Percentiles rank a stretch among this genome's conserved stretches.
Evolutionary conservation across 148 eudicot species (phyloP).

Genomic region (Chenopodium berlandieri): DNA sequence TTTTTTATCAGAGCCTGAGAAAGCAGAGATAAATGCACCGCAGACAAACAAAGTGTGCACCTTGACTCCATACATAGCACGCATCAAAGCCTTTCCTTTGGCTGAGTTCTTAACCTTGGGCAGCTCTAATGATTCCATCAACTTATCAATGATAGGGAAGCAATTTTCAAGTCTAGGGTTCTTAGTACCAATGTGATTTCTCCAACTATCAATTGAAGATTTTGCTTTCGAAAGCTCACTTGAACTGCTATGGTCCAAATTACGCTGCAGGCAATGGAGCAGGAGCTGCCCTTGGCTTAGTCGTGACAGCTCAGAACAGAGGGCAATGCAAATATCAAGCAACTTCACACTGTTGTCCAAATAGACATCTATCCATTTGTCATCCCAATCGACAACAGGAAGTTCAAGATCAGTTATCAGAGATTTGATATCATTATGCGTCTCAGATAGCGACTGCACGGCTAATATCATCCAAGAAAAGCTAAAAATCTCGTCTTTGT

Average conservation of each 20-base stretch:
- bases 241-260: conserved; percentile 36
- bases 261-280: conserved; percentile 51
- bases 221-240: conserved; percentile 40
- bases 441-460: conserved; percentile 54
- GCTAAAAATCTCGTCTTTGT: conserved; percentile 50
- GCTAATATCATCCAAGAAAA: conserved; percentile 80
- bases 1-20: conserved; percentile 55
- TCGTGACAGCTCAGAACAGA: conserved; percentile 68
- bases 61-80: conserved; percentile 84
- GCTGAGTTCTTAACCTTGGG: conserved; percentile 82
- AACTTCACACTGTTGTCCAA: conserved; percentile 76
- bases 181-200: conserved; percentile 47
- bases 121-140: conserved; percentile 51
- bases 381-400: conserved; percentile 81
- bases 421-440: conserved; percentile 64
- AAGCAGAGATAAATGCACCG: conserved; percentile 56
- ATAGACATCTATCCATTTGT: conserved; percentile 90
- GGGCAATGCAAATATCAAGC: conserved; percentile 74
- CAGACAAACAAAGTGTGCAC: conserved; percentile 62
- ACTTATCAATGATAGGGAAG: conserved; percentile 44
- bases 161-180: conserved; percentile 67
- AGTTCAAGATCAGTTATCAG: conserved; percentile 74
- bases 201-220: conserved; percentile 74
- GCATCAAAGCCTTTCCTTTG: conserved; percentile 85
- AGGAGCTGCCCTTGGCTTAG: conserved; percentile 67